A percentile compares a stretch with the other conserved stretches of the same genome.
Conservation (phyloP, 345 rosid species). For the Gossypium thurberi region DNA sequence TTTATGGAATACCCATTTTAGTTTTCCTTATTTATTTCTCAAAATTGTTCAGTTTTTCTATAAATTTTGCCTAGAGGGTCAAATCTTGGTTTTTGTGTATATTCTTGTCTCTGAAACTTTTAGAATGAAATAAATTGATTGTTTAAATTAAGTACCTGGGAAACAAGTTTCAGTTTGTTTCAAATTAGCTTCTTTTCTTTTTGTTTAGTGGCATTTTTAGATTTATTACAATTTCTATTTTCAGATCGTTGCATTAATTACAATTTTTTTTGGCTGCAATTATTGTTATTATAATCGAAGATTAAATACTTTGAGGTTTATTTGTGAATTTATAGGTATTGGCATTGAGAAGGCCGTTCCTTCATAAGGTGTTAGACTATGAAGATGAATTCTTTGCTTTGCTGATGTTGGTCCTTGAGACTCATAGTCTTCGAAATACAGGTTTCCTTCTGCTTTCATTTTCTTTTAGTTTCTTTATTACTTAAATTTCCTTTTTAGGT, state of each 20-base stretch:
- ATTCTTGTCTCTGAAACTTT: neutral
- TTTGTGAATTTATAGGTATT: conserved; percentile 52
- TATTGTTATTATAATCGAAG: neutral
- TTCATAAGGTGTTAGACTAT: conserved; percentile 80
- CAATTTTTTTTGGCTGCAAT: neutral
- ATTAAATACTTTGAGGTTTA: conserved; percentile 2
- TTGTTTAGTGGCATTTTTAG: neutral
- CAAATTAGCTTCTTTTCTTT: neutral
- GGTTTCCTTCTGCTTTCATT: conserved; percentile 34
- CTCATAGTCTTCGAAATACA: conserved; percentile 90
- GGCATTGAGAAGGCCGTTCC: conserved; percentile 86
- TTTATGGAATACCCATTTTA: neutral
- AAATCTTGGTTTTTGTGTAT: neutral
- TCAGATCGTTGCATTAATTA: neutral
- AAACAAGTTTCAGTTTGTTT: neutral
- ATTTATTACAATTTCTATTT: neutral
- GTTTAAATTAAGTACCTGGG: neutral
- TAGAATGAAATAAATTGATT: neutral
- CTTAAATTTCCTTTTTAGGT: neutral
- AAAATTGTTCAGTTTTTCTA: neutral
- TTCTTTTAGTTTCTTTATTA: neutral
- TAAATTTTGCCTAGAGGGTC: conserved; percentile 5
- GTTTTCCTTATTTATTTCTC: conserved; percentile 13
- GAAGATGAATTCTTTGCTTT: conserved; percentile 93
- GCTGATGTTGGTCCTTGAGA: conserved; percentile 85